Evolutionary conservation across 805 yeast species (phyloP).

Genomic region (Scheffersomyces coipomensis): DNA sequence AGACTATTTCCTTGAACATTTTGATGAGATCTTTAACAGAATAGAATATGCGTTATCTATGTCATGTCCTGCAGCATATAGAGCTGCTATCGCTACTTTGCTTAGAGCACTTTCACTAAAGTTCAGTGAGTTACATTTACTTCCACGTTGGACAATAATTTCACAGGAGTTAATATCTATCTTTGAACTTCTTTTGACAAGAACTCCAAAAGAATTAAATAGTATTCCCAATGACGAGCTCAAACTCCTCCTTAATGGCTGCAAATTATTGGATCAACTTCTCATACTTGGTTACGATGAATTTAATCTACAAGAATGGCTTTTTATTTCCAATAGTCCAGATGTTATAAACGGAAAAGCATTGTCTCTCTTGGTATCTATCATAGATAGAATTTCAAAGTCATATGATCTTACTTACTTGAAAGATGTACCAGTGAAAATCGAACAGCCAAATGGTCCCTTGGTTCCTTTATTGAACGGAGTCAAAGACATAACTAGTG

Average conservation of each 20-base stretch:
- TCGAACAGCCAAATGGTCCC: constrained; percentile 28
- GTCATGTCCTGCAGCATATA: constrained; percentile 31
- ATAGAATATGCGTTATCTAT: constrained; percentile 28
- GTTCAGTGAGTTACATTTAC: constrained; percentile 62
- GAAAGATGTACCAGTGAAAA: constrained; percentile 36
- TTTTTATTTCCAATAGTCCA: constrained; percentile 70
- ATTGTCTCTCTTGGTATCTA: constrained; percentile 23
- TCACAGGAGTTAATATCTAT: constrained; percentile 57
- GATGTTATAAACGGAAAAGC: constrained; percentile 49
- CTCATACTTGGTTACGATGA: constrained; percentile 72
- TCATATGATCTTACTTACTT: constrained; percentile 27
- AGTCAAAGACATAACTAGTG: constrained; percentile 32
- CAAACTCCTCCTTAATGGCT: constrained; percentile 51
- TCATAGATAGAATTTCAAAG: constrained; percentile 49
- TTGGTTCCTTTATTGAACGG: constrained; percentile 48
- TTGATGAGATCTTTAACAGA: constrained; percentile 47
- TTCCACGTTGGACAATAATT: constrained; percentile 68
- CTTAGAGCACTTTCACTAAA: constrained; percentile 65
- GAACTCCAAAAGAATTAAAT: constrained; percentile 19
- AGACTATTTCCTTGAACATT: constrained; percentile 51
- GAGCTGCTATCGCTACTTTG: constrained; percentile 49
- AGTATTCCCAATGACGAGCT: constrained; percentile 36
- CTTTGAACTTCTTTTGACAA: constrained; percentile 38
- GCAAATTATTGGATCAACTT: constrained; percentile 77
- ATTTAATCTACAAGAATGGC: constrained; percentile 77